A percentile compares a stretch with the other conserved stretches of the same genome.
phyloP scores from a whole-genome alignment of 2,329 filamentous ascomycete genomes.

The Chrysoporthe puriensis region DNA sequence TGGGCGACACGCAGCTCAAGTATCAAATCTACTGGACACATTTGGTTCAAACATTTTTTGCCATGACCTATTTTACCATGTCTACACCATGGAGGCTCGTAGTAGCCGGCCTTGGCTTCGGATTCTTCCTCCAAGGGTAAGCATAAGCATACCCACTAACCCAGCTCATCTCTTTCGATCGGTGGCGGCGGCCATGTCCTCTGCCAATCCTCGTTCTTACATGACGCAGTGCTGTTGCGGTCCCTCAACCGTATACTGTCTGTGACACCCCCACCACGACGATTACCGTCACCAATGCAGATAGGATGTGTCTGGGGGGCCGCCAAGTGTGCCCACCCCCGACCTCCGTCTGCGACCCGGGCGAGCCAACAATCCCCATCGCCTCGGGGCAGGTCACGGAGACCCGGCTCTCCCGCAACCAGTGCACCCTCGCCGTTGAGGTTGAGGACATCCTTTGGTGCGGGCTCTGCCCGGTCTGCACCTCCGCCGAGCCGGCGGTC shows the following conservation, averaged over 20 bases:
- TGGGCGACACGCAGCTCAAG: not conserved
- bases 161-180: not conserved
- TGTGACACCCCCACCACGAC: constrained; percentile 11
- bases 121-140: constrained; percentile 1
- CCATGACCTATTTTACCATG: not conserved
- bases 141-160: not conserved
- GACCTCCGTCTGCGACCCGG: constrained; percentile 4
- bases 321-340: not conserved
- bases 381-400: not conserved
- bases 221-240: not conserved
- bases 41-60: not conserved
- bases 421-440: not conserved
- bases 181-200: too few relatives aligned
- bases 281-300: not conserved
- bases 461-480: constrained; percentile 7
- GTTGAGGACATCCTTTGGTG: not conserved
- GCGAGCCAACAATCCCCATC: constrained; percentile 6
- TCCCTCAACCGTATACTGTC: not conserved
- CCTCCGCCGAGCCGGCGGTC: not conserved
- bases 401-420: not conserved
- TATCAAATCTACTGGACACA: not conserved
- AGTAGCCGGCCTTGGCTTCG: not conserved
- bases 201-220: too few relatives aligned
- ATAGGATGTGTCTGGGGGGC: not conserved
- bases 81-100: not conserved